Conservation (phyloP, 2,329 filamentous ascomycete genomes). For the Ophiostoma quercus region DNA sequence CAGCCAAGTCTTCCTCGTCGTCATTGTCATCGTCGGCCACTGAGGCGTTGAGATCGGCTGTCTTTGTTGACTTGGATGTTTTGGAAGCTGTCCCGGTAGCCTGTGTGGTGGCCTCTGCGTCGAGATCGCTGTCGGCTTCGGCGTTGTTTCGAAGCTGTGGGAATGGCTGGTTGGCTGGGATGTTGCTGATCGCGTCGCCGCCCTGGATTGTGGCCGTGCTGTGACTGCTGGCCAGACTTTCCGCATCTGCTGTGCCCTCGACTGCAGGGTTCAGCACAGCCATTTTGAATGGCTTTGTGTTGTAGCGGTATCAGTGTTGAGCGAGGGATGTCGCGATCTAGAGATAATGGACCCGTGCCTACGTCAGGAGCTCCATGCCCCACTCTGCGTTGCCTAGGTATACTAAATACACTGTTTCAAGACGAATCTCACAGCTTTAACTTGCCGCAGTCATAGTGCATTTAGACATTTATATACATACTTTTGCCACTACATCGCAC, state of each 20-base stretch:
- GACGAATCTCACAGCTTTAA: not conserved
- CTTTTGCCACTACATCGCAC: not conserved
- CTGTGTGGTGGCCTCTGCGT: constrained; percentile 17
- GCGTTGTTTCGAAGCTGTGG: constrained; percentile 41
- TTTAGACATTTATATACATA: not conserved
- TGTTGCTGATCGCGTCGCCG: constrained; percentile 26
- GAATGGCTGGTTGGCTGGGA: constrained; percentile 31
- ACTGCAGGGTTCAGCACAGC: constrained; percentile 19
- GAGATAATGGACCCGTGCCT: not conserved
- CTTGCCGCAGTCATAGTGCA: not conserved
- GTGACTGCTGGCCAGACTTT: constrained; percentile 26
- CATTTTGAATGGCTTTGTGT: constrained; percentile 15
- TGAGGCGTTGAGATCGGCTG: constrained; percentile 14
- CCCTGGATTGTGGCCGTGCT: constrained; percentile 24
- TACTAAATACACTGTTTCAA: not conserved
- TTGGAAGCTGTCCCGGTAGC: constrained; percentile 12
- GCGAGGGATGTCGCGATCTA: not conserved
- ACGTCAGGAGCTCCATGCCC: not conserved
- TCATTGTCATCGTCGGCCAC: constrained; percentile 41
- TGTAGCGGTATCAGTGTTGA: not conserved
- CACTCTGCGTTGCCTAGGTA: not conserved
- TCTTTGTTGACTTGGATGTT: constrained; percentile 27
- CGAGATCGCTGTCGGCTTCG: constrained; percentile 31
- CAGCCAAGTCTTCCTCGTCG: constrained; percentile 54
- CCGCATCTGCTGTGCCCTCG: constrained; percentile 23